Percentiles rank a stretch among this genome's conserved stretches.
These are phyloP conservation scores for Perkinsus olseni DNA, from an alignment of 169 alveolate species.

Conservation along the genomic window DNA sequence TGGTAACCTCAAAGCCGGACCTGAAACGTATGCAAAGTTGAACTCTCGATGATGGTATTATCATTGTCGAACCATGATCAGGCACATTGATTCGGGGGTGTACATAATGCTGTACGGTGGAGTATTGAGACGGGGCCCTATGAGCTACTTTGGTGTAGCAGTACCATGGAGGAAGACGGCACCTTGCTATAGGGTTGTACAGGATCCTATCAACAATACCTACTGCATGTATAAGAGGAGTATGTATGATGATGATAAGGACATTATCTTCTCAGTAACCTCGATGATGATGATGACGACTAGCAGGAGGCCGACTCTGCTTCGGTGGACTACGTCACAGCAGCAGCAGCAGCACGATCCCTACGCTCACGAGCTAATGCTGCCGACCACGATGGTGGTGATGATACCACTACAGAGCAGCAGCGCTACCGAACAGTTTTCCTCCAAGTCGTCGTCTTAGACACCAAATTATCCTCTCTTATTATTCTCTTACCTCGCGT, in stretches of 20 bases:
- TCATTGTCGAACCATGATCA: no score
- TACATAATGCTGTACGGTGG: not conserved
- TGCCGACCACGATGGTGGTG: no score
- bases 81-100: not conserved
- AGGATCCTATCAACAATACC: not conserved
- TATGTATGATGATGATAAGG: not conserved
- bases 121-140: not conserved
- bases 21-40: not conserved
- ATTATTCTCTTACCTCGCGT: no score
- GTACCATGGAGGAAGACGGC: not conserved
- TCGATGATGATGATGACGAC: not conserved
- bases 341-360: no score
- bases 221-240: not conserved
- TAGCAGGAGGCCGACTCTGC: not conserved
- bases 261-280: not conserved
- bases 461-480: no score
- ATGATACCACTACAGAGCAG: no score
- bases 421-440: no score
- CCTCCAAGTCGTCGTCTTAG: no score
- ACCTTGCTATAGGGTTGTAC: not conserved
- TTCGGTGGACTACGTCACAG: not conserved
- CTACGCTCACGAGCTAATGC: no score
- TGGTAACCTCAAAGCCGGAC: not conserved
- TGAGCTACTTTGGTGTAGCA: not conserved
- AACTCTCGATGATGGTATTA: not conserved